These are phyloP conservation scores for Corrigiola litoralis DNA, from an alignment of 179 eudicot species.

Conservation along the genomic window DNA sequence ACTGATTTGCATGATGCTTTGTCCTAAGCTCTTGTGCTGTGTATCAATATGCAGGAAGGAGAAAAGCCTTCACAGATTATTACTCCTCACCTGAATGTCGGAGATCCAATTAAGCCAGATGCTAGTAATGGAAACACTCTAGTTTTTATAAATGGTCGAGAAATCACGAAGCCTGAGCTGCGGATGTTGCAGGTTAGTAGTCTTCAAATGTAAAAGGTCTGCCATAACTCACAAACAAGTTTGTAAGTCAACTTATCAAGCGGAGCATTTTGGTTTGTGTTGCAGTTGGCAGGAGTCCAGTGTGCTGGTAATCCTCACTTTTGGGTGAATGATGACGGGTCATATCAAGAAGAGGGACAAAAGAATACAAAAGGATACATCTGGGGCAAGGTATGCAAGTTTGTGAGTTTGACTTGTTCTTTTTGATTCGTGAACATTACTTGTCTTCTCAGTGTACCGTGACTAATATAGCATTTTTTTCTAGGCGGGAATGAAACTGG, in stretches of 20 bases:
- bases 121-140: conserved; percentile 94
- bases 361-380: conserved; percentile 94
- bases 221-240: conserved; percentile 4
- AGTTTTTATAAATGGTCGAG: conserved; percentile 96
- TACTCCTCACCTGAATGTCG: conserved; percentile 84
- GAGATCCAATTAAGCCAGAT: conserved; percentile 72
- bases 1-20: conserved; percentile 3
- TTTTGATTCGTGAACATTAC: conserved; percentile 1
- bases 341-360: conserved; percentile 99
- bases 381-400: conserved; percentile 82
- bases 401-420: background rate
- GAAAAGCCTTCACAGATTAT: conserved; percentile 88
- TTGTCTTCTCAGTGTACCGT: background rate
- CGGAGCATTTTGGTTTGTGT: conserved; percentile 13
- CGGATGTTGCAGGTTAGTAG: conserved; percentile 86
- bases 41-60: conserved; percentile 64
- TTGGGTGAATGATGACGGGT: conserved; percentile 99
- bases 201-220: background rate
- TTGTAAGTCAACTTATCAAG: background rate
- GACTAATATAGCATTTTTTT: background rate
- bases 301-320: conserved; percentile 99
- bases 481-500: conserved; percentile 90
- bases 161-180: conserved; percentile 90
- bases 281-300: conserved; percentile 95
- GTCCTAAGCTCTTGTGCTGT: conserved; percentile 7